Evolutionary conservation across 1,284 basidiomycete genomes (phyloP).

Genomic region (Gymnopus androsaceus): DNA sequence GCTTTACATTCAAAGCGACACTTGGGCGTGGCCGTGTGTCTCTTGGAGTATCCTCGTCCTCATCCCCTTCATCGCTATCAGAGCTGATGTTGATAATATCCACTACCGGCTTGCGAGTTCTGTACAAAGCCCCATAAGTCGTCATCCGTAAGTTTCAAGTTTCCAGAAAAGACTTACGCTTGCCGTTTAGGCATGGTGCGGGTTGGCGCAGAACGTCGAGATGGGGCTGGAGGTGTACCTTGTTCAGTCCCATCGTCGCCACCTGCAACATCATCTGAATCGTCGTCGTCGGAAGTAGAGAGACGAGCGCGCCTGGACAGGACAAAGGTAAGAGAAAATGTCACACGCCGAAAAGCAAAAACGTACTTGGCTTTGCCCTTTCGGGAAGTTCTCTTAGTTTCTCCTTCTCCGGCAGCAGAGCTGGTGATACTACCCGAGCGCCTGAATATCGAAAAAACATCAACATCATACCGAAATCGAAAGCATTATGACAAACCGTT

Average conservation of each 20-base stretch:
- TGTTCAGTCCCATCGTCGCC: constrained; percentile 42
- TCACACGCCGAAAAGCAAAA: background rate
- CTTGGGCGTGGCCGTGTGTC: constrained; percentile 15
- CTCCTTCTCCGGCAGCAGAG: constrained; percentile 35
- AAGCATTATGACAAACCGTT: constrained; percentile 39
- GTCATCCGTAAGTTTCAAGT: background rate
- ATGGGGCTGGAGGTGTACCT: constrained; percentile 27
- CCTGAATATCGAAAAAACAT: constrained; percentile 29
- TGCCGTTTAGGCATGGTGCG: constrained; percentile 45
- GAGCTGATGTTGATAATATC: constrained; percentile 35
- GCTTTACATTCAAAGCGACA: background rate
- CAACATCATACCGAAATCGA: background rate
- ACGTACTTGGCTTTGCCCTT: constrained; percentile 43
- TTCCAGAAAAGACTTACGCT: constrained; percentile 40
- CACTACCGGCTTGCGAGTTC: constrained; percentile 33
- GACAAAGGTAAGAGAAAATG: background rate
- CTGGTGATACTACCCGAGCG: constrained; percentile 48
- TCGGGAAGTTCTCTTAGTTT: constrained; percentile 20
- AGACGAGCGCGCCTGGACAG: constrained; percentile 41
- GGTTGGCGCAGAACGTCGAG: constrained; percentile 24
- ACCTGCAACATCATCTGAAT: constrained; percentile 36
- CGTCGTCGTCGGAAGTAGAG: constrained; percentile 46
- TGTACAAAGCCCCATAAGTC: constrained; percentile 25
- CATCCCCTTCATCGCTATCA: constrained; percentile 37
- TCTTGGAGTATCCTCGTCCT: constrained; percentile 25